Evolutionary conservation across 2,329 filamentous ascomycete species (phyloP).

Genomic region (Emergomyces pasteurianus): DNA sequence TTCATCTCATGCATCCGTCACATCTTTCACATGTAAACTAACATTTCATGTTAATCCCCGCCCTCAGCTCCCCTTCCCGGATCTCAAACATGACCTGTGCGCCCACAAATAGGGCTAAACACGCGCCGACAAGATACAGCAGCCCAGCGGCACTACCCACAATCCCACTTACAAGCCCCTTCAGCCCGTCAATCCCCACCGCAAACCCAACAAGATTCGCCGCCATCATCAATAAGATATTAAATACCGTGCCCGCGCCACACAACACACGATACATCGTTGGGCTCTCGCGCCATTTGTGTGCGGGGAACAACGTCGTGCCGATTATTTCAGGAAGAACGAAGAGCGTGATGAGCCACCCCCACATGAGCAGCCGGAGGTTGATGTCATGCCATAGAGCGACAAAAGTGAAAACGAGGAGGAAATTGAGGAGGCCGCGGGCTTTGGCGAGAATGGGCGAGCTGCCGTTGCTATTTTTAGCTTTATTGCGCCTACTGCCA

Average conservation of each 20-base stretch:
- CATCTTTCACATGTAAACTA: slow-evolving; percentile 28
- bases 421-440: slow-evolving; percentile 58
- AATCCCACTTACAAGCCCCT: slow-evolving; percentile 63
- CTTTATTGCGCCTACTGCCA: slow-evolving; percentile 21
- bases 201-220: slow-evolving; percentile 95
- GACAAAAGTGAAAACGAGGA: slow-evolving; percentile 88
- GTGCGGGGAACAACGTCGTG: slow-evolving; percentile 57
- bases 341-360: slow-evolving; percentile 91
- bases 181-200: slow-evolving; percentile 75
- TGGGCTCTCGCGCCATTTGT: slow-evolving; percentile 57
- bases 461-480: not conserved
- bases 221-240: slow-evolving; percentile 88
- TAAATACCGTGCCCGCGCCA: slow-evolving; percentile 66
- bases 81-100: slow-evolving; percentile 96
- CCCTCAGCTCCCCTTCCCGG: slow-evolving; percentile 68
- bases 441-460: slow-evolving; percentile 37
- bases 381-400: slow-evolving; percentile 98
- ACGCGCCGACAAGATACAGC: slow-evolving; percentile 60
- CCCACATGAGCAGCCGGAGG: slow-evolving; percentile 82
- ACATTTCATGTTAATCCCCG: slow-evolving; percentile 74
- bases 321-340: slow-evolving; percentile 78
- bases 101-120: slow-evolving; percentile 65
- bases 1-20: not conserved
- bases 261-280: slow-evolving; percentile 68
- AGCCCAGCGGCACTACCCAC: slow-evolving; percentile 65